Conservation (phyloP, 108 stramenopile species). For the Pseudonitzschia pungens region DNA sequence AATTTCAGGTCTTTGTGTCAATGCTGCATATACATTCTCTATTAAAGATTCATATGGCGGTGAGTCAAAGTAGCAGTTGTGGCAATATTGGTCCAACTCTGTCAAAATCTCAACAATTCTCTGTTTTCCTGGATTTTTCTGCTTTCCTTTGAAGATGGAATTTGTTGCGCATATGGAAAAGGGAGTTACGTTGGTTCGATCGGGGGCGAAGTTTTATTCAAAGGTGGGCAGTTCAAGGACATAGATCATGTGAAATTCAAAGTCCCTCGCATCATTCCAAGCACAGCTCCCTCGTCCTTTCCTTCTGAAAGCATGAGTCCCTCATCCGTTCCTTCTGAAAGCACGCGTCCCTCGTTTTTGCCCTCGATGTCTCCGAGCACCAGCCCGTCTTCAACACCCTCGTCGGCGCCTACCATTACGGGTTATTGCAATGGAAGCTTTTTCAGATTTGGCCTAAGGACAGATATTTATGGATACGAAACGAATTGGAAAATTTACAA, state of each 20-base stretch:
- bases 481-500: too few relatives aligned
- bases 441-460: too few relatives aligned
- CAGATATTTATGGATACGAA: too few relatives aligned
- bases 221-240: slow-evolving; percentile 38
- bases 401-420: neutral
- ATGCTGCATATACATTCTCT: neutral
- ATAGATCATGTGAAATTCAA: slow-evolving; percentile 3
- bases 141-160: neutral
- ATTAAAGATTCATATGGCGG: neutral
- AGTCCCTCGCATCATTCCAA: neutral
- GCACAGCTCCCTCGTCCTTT: neutral
- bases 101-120: too few relatives aligned
- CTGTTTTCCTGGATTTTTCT: neutral
- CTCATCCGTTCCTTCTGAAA: neutral
- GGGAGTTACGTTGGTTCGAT: slow-evolving; percentile 37
- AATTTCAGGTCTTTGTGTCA: neutral
- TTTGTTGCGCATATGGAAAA: slow-evolving; percentile 34
- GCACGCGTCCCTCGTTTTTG: too few relatives aligned
- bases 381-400: neutral
- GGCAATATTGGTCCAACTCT: too few relatives aligned
- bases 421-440: too few relatives aligned
- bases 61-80: neutral
- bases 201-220: slow-evolving; percentile 29
- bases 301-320: neutral
- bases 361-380: neutral